These are phyloP conservation scores for Passalora sequoiae DNA, from an alignment of 2,329 filamentous ascomycete species.

Conservation along the genomic window DNA sequence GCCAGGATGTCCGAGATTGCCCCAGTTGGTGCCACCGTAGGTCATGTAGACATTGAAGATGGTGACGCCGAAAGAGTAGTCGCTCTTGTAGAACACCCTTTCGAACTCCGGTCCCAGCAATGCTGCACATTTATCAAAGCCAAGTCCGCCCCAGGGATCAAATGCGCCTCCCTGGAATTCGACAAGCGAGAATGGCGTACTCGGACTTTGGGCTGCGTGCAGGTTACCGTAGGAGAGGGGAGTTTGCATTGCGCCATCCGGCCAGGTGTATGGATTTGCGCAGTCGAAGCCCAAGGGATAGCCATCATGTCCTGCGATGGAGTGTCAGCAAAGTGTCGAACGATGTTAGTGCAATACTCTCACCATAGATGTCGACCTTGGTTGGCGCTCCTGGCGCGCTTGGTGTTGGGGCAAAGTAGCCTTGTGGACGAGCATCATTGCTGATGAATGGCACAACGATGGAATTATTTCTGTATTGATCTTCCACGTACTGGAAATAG, in stretches of 20 bases:
- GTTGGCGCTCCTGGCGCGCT: conserved; percentile 52
- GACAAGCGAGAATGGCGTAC: conserved; percentile 59
- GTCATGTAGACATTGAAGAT: conserved; percentile 75
- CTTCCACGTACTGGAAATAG: conserved; percentile 64
- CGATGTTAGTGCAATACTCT: background rate
- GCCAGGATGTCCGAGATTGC: conserved; percentile 66
- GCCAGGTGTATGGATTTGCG: conserved; percentile 59
- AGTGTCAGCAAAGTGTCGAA: background rate
- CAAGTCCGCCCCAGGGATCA: conserved; percentile 68
- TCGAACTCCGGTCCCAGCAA: conserved; percentile 70
- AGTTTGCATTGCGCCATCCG: conserved; percentile 47
- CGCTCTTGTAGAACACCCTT: conserved; percentile 67
- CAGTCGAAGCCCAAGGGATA: conserved; percentile 61
- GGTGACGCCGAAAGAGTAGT: conserved; percentile 47
- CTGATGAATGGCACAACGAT: conserved; percentile 70
- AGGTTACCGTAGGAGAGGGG: conserved; percentile 52
- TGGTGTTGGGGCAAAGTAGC: conserved; percentile 44
- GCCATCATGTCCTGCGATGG: conserved; percentile 55
- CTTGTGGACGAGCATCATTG: conserved; percentile 62
- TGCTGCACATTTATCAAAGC: conserved; percentile 61
- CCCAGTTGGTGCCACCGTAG: conserved; percentile 79
- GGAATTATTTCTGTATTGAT: conserved; percentile 62
- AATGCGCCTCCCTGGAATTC: conserved; percentile 54
- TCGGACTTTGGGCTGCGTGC: conserved; percentile 58
- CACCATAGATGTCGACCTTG: conserved; percentile 58